These are phyloP conservation scores for Pseudonitzschia delicatissima DNA, from an alignment of 108 stramenopile genomes.

Conservation along the genomic window DNA sequence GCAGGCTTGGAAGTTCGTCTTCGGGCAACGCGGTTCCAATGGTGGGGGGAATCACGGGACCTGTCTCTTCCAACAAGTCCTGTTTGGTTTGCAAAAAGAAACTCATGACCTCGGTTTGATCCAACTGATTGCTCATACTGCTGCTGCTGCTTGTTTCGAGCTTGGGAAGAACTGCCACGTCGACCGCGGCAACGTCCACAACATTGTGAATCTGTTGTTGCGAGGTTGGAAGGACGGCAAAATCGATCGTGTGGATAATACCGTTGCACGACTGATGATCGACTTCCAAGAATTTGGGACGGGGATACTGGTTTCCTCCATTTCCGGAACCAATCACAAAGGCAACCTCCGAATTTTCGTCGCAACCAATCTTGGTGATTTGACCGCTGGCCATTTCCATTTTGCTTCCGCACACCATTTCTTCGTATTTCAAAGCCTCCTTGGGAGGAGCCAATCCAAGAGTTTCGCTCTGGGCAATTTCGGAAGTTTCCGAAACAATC, in stretches of 20 bases:
- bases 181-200: not conserved
- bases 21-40: no score
- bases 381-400: not conserved
- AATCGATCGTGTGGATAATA: conserved; percentile 2
- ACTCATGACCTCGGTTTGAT: no score
- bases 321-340: not conserved
- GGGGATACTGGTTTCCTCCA: no score
- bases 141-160: no score
- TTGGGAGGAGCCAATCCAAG: not conserved
- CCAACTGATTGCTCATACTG: no score
- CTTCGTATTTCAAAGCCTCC: conserved; percentile 3
- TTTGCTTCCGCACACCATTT: conserved; percentile 7
- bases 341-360: not conserved
- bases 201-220: not conserved
- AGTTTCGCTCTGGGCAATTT: not conserved
- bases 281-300: not conserved
- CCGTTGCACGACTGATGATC: conserved; percentile 1
- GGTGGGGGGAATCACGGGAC: no score
- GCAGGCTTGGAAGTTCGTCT: no score
- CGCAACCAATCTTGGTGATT: conserved; percentile 10
- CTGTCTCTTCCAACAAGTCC: no score
- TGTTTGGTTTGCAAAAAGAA: no score
- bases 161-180: no score
- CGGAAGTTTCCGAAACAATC: not conserved
- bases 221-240: conserved; percentile 1